Base-by-base conservation (phyloP, 164 flowering plant genomes). In the Chloranthus sessilifolius region DNA sequence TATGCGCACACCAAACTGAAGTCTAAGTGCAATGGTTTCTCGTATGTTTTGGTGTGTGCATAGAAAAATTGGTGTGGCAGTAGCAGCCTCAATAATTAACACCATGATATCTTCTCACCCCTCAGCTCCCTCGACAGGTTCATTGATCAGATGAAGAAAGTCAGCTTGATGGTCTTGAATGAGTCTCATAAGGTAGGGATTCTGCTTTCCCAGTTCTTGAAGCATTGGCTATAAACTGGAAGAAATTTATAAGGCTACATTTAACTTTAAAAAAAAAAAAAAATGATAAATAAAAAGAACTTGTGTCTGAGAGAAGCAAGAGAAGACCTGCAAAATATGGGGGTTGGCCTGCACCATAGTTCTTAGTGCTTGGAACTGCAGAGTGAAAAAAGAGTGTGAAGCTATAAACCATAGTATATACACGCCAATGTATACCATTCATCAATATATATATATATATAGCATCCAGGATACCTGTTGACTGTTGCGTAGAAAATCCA, bases 401-500 rank as follows among this genome's bases (percentile, higher is more conserved):
- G 8, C 11, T 1, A 41, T 28, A 35, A 26, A 48, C 30, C 5
- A 29, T 10, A 16, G 20, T n/a, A n/a, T n/a, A n/a, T n/a, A 25
- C 41, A 43, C 26, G 7, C 24, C n/a, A 43, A 19, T 10, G 12
- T 34, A 21, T n/a, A n/a, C n/a, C n/a, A 53, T n/a, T n/a, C n/a
- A n/a, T n/a, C n/a, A n/a, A n/a, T n/a, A 25, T 15, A 9, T n/a
- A 8, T 20, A 19, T 15, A 62, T 19, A n/a, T n/a, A 48, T 4
- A 46, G 24, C 38, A 25, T 15, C 2, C 25, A 29, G 61, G 1
- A 35, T 57, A 86, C 99, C 84, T 88, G 99, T 42, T 73, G 87
- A 67, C 91, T 92, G 56, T 79, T 81, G 28, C 97, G 87, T 4
- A 92, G 71, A 68, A 92, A 88, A 59, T 88, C 99, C 43, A 88